phyloP scores from a whole-genome alignment of 2,329 filamentous ascomycete genomes.

The Venturiaceae sp. region DNA sequence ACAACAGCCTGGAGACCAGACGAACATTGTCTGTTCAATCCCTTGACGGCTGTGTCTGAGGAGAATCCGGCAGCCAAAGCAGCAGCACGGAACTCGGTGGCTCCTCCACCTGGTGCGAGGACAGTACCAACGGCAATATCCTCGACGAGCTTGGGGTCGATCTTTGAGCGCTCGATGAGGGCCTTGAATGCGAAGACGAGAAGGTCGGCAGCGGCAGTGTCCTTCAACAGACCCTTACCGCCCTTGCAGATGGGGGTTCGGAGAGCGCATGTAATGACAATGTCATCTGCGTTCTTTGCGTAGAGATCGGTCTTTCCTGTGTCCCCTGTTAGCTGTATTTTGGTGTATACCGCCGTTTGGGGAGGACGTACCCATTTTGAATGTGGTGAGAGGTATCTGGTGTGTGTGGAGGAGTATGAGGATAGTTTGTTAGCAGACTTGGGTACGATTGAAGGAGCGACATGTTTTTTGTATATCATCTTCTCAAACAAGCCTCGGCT shows the following conservation, averaged over 20 bases:
- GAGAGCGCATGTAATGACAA: conserved; percentile 87
- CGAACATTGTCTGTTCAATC: conserved; percentile 89
- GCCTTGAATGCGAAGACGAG: conserved; percentile 75
- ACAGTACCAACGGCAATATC: conserved; percentile 90
- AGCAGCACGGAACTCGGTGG: conserved; percentile 93
- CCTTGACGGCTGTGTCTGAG: conserved; percentile 71
- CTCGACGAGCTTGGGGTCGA: conserved; percentile 81
- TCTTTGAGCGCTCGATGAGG: conserved; percentile 73
- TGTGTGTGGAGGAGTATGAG: background rate
- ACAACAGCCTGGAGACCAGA: conserved; percentile 86
- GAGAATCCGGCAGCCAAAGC: conserved; percentile 87
- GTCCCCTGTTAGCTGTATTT: background rate
- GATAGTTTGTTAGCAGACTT: background rate
- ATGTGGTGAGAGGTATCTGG: background rate
- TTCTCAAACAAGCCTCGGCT: background rate
- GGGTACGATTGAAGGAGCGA: background rate
- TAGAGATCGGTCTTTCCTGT: background rate
- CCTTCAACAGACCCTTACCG: conserved; percentile 91
- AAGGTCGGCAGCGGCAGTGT: conserved; percentile 78
- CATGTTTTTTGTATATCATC: background rate
- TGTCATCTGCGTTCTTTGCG: background rate
- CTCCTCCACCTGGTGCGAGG: conserved; percentile 83
- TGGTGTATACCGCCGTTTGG: background rate
- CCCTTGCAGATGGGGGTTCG: conserved; percentile 89
- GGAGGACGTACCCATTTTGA: background rate